A percentile compares a stretch with the other conserved stretches of the same genome.
phyloP scores from a whole-genome alignment of 2,329 filamentous ascomycete genomes.

The Anthostomella pinea region DNA sequence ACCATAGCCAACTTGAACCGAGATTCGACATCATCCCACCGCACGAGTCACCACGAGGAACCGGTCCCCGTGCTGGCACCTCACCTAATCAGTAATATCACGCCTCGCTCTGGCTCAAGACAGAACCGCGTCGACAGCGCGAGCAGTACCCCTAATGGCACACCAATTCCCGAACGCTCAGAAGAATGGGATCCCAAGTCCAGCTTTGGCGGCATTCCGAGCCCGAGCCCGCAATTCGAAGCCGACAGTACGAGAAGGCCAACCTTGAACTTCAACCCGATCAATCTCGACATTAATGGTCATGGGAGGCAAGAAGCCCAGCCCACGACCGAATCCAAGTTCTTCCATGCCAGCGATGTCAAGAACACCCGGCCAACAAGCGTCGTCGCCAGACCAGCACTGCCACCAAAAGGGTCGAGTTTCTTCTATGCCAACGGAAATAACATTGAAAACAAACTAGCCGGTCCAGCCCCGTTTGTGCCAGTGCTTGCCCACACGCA shows the following conservation, averaged over 20 bases:
- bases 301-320: slow-evolving; percentile 27
- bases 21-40: slow-evolving; percentile 25
- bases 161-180: slow-evolving; percentile 47
- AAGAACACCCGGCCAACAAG: slow-evolving; percentile 42
- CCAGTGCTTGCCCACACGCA: slow-evolving; percentile 35
- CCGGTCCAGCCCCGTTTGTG: slow-evolving; percentile 32
- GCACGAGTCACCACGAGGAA: slow-evolving; percentile 42
- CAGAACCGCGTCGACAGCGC: slow-evolving; percentile 69
- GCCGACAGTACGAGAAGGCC: slow-evolving; percentile 28
- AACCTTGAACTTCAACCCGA: slow-evolving; percentile 41
- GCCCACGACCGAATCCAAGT: slow-evolving; percentile 57
- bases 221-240: slow-evolving; percentile 33
- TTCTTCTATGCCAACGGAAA: slow-evolving; percentile 58
- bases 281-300: slow-evolving; percentile 32
- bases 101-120: slow-evolving; percentile 73
- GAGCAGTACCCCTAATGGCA: slow-evolving; percentile 62
- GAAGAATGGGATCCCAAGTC: slow-evolving; percentile 44
- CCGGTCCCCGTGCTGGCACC: slow-evolving; percentile 52
- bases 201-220: slow-evolving; percentile 33
- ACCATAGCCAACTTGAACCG: slow-evolving; percentile 30
- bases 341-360: slow-evolving; percentile 88
- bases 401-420: slow-evolving; percentile 40
- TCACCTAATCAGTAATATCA: slow-evolving; percentile 66
- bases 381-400: slow-evolving; percentile 21
- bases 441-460: slow-evolving; percentile 38